Evolutionary conservation across 2,329 filamentous ascomycete species (phyloP).

Genomic region (Diaporthe destruens): DNA sequence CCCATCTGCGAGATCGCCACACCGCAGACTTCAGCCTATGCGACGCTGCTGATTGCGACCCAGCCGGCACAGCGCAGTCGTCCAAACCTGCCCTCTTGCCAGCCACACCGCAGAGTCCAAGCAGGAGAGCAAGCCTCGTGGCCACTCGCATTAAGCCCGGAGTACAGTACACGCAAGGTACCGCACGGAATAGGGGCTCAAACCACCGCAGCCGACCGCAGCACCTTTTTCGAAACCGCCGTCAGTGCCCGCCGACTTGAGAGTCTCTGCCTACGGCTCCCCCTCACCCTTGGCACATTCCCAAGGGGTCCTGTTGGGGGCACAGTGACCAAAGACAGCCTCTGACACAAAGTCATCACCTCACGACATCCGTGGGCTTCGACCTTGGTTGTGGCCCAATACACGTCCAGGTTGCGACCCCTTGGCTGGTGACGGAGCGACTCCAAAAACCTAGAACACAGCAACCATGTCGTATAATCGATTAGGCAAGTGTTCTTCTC

Average conservation of each 20-base stretch:
- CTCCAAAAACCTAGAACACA: conserved; percentile 26
- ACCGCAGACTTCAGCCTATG: background rate
- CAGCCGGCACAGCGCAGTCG: conserved; percentile 8
- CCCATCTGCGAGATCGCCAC: conserved; percentile 10
- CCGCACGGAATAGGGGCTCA: conserved; percentile 39
- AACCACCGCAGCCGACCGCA: conserved; percentile 37
- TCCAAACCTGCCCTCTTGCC: conserved; percentile 6
- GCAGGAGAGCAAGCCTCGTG: conserved; percentile 13
- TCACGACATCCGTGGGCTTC: conserved; percentile 31
- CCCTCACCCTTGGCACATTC: conserved; percentile 31
- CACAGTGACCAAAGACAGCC: conserved; percentile 7
- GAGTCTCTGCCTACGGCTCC: conserved; percentile 16
- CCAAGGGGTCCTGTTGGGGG: conserved; percentile 13
- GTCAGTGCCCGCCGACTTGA: conserved; percentile 24
- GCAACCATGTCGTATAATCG: conserved; percentile 79
- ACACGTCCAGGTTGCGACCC: conserved; percentile 34
- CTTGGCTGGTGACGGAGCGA: conserved; percentile 19
- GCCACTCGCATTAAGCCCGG: conserved; percentile 13
- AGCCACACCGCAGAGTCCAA: background rate
- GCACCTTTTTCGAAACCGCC: conserved; percentile 39
- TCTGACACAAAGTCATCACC: conserved; percentile 22
- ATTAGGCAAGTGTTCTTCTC: conserved; percentile 70
- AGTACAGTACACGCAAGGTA: conserved; percentile 16
- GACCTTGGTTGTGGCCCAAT: conserved; percentile 25
- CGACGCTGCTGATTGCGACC: background rate